These are phyloP conservation scores for Lagerstroemia speciosa DNA, from an alignment of 345 rosid genomes.

Conservation along the genomic window DNA sequence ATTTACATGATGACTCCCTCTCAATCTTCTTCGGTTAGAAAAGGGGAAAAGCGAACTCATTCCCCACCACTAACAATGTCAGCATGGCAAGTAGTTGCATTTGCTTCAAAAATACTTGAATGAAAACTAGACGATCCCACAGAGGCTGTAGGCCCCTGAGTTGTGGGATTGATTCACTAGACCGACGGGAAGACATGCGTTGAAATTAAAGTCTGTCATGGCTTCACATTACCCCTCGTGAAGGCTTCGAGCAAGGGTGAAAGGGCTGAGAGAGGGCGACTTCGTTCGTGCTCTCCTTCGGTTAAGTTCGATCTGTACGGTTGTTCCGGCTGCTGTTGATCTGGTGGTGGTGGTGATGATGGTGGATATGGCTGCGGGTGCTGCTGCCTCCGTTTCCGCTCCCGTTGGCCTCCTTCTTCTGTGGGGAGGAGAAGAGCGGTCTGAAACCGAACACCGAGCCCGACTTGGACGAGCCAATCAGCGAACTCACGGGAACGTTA, in stretches of 20 bases:
- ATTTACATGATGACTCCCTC: not conserved
- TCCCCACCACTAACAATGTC: not conserved
- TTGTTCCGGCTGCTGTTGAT: not conserved
- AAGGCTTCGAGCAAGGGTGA: not conserved
- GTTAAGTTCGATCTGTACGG: not conserved
- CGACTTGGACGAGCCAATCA: conserved; percentile 48
- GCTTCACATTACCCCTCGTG: not conserved
- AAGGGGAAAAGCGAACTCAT: not conserved
- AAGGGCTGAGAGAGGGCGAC: not conserved
- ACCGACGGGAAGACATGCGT: not conserved
- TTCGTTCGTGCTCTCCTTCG: not conserved
- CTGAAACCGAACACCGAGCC: conserved; percentile 45
- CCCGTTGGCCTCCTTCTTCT: conserved; percentile 21
- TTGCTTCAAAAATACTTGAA: not conserved
- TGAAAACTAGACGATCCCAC: not conserved
- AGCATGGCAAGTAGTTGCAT: not conserved
- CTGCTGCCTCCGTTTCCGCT: conserved; percentile 5
- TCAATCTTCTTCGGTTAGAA: not conserved
- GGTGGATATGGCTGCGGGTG: conserved; percentile 6
- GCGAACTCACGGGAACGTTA: conserved; percentile 60
- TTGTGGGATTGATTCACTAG: not conserved
- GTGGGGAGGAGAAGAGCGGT: conserved; percentile 45
- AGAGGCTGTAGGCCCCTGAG: not conserved
- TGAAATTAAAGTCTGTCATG: not conserved
- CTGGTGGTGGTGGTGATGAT: not conserved